A percentile compares a stretch with the other conserved stretches of the same genome.
Evolutionary conservation across 2,329 filamentous ascomycete species (phyloP).

Genomic region (Ophiosphaerella herpotricha): DNA sequence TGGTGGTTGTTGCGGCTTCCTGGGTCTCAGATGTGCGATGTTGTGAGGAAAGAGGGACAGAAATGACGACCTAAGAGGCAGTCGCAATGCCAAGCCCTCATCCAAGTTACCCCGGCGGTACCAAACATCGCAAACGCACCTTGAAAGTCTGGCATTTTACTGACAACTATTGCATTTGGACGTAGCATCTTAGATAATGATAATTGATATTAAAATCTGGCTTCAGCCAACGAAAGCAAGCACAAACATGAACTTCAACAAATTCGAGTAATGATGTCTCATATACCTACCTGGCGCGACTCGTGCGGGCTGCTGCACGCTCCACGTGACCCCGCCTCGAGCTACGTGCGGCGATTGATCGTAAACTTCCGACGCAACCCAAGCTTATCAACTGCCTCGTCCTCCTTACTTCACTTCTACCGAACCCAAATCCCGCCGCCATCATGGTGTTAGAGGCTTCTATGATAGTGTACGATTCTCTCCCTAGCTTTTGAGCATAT

Average conservation of each 20-base stretch:
- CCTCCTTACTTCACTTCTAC: slow-evolving; percentile 4
- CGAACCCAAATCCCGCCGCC: slow-evolving; percentile 41
- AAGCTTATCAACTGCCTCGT: slow-evolving; percentile 19
- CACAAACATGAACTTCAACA: background rate
- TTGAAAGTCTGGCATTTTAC: no score
- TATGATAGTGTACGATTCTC: slow-evolving; percentile 76
- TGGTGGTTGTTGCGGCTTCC: slow-evolving; percentile 20
- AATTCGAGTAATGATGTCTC: background rate
- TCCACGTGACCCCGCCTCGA: slow-evolving; percentile 5
- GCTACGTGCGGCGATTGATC: slow-evolving; percentile 13
- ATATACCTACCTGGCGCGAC: background rate
- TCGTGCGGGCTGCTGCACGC: background rate
- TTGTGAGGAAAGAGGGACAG: slow-evolving; percentile 20
- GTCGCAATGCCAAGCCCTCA: slow-evolving; percentile 7
- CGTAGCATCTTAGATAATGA: no score
- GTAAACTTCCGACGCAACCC: slow-evolving; percentile 16
- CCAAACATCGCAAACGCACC: no score
- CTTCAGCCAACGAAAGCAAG: no score
- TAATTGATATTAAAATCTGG: no score
- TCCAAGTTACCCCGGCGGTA: no score
- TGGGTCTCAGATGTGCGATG: slow-evolving; percentile 13
- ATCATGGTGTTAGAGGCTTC: slow-evolving; percentile 98
- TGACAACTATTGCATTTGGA: no score
- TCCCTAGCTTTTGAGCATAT: slow-evolving; percentile 20
- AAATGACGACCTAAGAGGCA: background rate